Percentiles rank a stretch among this genome's conserved stretches.
phyloP scores from a whole-genome alignment of 2,329 filamentous ascomycete species.

The Colletotrichum musae region DNA sequence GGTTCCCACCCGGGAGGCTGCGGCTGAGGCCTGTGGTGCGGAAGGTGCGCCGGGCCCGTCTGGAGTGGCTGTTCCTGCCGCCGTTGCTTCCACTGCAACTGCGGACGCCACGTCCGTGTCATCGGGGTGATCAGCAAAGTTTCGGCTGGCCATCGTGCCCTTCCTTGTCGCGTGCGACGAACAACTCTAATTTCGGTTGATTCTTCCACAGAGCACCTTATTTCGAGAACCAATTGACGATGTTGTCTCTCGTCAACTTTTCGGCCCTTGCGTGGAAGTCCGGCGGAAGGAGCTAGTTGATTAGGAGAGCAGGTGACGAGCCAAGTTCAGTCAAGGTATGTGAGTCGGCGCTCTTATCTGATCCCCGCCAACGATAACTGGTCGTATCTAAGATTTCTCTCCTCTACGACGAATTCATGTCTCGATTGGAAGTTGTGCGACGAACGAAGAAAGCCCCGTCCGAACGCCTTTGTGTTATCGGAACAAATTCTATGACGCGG shows the following conservation, averaged over 20 bases:
- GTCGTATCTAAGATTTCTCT: neutral
- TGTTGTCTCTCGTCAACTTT: too few relatives aligned
- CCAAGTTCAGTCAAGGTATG: constrained; percentile 15
- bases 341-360: neutral
- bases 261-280: constrained; percentile 12
- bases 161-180: neutral
- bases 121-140: constrained; percentile 21
- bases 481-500: constrained; percentile 20
- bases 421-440: neutral
- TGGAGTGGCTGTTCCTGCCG: constrained; percentile 2
- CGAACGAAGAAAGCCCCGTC: too few relatives aligned
- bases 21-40: constrained; percentile 9
- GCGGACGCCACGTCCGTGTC: constrained; percentile 15
- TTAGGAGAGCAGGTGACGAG: neutral
- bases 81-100: neutral
- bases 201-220: too few relatives aligned
- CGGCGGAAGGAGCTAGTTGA: constrained; percentile 22
- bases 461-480: neutral
- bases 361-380: neutral
- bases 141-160: constrained; percentile 15
- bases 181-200: neutral
- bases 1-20: constrained; percentile 8
- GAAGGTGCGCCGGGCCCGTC: constrained; percentile 3
- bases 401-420: neutral
- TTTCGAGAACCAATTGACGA: too few relatives aligned